phyloP scores from a whole-genome alignment of 1,139 yeast species.

The Hyphopichia fennica region DNA sequence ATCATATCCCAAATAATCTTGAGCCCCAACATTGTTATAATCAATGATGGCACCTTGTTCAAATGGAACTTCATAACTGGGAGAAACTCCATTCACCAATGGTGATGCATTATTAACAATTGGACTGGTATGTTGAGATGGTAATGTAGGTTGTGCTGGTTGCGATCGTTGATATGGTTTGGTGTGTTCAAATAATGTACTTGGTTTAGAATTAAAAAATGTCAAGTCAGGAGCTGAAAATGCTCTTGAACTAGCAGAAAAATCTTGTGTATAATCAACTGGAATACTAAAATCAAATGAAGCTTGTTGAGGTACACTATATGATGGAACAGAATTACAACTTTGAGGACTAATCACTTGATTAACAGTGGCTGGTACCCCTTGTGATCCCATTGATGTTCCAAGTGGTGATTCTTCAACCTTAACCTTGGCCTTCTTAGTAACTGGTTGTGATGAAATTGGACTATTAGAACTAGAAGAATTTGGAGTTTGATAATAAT shows the following conservation, averaged over 20 bases:
- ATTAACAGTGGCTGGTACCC: slow-evolving; percentile 3
- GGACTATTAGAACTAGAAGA: slow-evolving; percentile 1
- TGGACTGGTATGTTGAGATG: neutral
- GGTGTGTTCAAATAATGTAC: slow-evolving; percentile 8
- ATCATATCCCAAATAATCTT: neutral
- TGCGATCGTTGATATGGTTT: neutral
- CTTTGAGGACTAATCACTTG: slow-evolving; percentile 3
- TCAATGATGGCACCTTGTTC: neutral
- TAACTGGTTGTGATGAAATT: neutral
- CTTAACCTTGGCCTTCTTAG: neutral
- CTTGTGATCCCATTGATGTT: neutral
- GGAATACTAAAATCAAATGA: slow-evolving; percentile 12
- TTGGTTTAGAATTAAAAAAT: slow-evolving; percentile 2
- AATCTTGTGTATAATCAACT: neutral
- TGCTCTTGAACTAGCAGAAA: slow-evolving; percentile 15
- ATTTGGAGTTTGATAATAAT: slow-evolving; percentile 14
- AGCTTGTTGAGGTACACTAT: slow-evolving; percentile 12
- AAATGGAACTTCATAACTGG: neutral
- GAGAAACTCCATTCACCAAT: neutral
- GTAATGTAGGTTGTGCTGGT: neutral
- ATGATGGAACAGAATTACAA: slow-evolving; percentile 1
- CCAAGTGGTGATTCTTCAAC: neutral
- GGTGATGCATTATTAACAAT: neutral
- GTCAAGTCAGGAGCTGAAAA: slow-evolving; percentile 31
- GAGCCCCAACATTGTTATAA: no score